phyloP scores from a whole-genome alignment of 805 yeast species.

The Lipomyces yamadae region DNA sequence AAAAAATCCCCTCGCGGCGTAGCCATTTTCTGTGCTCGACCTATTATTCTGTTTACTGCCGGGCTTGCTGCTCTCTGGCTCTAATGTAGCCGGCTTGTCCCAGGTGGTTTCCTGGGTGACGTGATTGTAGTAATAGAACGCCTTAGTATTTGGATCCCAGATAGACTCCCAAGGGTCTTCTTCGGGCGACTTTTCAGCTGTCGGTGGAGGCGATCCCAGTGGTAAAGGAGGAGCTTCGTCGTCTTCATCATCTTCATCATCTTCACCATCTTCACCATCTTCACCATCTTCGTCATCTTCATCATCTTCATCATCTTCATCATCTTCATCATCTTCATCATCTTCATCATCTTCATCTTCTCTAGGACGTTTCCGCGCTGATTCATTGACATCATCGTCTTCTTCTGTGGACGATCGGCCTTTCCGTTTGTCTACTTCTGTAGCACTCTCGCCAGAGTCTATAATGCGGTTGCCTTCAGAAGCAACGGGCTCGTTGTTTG shows the following conservation, averaged over 20 bases:
- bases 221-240: constrained; percentile 36
- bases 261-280: neutral
- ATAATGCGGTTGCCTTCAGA: neutral
- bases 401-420: neutral
- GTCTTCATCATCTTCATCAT: constrained; percentile 5
- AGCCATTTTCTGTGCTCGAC: constrained; percentile 13
- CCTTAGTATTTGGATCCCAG: constrained; percentile 34
- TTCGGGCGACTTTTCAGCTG: constrained; percentile 20
- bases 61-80: neutral
- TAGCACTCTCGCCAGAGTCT: constrained; percentile 1
- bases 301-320: constrained; percentile 18
- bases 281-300: constrained; percentile 17
- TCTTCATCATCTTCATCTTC: constrained; percentile 8
- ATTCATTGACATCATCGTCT: neutral
- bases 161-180: constrained; percentile 43
- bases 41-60: neutral
- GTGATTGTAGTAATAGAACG: constrained; percentile 41
- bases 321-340: constrained; percentile 17
- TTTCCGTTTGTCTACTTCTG: neutral
- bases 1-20: constrained; percentile 31
- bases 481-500: neutral
- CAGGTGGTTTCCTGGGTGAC: constrained; percentile 40
- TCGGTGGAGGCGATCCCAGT: constrained; percentile 36
- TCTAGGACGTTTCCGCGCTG: constrained; percentile 3
- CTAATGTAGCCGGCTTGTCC: constrained; percentile 38